Evolutionary conservation across 805 yeast species (phyloP).

Genomic region (Wickerhamomyces alni): DNA sequence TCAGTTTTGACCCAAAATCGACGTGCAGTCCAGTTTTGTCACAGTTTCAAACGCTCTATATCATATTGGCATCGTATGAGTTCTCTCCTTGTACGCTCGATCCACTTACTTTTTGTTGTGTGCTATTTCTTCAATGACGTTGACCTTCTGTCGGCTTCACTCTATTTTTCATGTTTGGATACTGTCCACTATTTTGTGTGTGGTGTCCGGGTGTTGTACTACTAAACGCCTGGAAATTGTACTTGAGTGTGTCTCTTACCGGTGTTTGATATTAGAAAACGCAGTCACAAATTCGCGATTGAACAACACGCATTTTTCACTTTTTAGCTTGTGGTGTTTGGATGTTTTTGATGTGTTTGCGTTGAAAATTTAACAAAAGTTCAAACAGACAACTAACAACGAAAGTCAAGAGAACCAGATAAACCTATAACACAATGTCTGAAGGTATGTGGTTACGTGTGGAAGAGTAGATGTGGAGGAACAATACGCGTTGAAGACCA

Average conservation of each 20-base stretch:
- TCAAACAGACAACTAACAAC: constrained; percentile 7
- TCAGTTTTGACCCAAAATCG: no score
- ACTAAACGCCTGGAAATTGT: not conserved
- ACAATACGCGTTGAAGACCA: no score
- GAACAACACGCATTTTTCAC: not conserved
- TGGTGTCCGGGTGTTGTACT: not conserved
- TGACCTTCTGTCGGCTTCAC: not conserved
- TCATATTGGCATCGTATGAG: no score
- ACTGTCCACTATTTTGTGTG: not conserved
- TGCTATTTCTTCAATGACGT: not conserved
- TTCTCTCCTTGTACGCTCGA: not conserved
- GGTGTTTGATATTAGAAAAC: not conserved
- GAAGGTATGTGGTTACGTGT: constrained; percentile 21
- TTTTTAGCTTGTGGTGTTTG: not conserved
- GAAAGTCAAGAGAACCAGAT: constrained; percentile 1
- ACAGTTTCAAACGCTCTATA: no score
- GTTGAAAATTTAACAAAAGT: constrained; percentile 14
- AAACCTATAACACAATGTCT: constrained; percentile 21
- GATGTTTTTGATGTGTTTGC: constrained; percentile 3
- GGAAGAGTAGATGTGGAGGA: no score
- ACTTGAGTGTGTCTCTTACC: not conserved
- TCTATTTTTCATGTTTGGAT: not conserved
- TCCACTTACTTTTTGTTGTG: constrained; percentile 4
- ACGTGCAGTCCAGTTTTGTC: no score
- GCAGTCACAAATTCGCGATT: not conserved